A percentile compares a stretch with the other conserved stretches of the same genome.
phyloP scores from a whole-genome alignment of 345 rosid species.

The Theobroma cacao region DNA sequence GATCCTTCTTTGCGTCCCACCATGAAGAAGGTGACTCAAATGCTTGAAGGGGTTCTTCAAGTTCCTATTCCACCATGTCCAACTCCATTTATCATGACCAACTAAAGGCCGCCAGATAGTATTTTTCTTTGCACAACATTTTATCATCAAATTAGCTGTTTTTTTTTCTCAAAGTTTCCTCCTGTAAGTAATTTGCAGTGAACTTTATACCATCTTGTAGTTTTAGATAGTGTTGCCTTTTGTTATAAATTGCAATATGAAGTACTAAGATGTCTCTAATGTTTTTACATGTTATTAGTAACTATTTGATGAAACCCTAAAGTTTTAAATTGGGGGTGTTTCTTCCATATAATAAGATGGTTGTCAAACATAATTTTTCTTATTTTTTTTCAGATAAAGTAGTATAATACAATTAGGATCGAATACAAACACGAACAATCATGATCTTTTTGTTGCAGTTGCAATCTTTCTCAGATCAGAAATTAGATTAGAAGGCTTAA shows the following conservation, averaged over 20 bases:
- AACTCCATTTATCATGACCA: neutral
- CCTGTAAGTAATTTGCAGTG: neutral
- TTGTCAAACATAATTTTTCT: too few species aligned
- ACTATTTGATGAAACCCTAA: neutral
- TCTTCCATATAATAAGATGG: neutral
- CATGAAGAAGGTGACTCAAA: slow-evolving; percentile 37
- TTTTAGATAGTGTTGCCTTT: neutral
- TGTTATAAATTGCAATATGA: neutral
- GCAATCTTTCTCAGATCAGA: too few species aligned
- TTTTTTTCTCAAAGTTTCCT: neutral
- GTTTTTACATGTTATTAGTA: neutral
- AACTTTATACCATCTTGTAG: neutral
- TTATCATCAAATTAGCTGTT: neutral
- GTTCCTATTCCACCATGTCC: slow-evolving; percentile 31
- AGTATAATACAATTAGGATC: too few species aligned
- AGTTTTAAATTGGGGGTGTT: neutral
- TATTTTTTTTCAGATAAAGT: neutral
- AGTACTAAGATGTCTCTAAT: neutral
- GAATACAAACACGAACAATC: too few species aligned
- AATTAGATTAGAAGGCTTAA: too few species aligned
- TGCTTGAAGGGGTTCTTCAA: slow-evolving; percentile 38
- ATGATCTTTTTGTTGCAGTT: too few species aligned
- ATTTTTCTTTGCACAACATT: neutral
- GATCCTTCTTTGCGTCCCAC: slow-evolving; percentile 35
- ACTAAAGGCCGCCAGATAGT: neutral